These are phyloP conservation scores for Boletus rubroflammeus DNA, from an alignment of 768 basidiomycete species.

Conservation along the genomic window DNA sequence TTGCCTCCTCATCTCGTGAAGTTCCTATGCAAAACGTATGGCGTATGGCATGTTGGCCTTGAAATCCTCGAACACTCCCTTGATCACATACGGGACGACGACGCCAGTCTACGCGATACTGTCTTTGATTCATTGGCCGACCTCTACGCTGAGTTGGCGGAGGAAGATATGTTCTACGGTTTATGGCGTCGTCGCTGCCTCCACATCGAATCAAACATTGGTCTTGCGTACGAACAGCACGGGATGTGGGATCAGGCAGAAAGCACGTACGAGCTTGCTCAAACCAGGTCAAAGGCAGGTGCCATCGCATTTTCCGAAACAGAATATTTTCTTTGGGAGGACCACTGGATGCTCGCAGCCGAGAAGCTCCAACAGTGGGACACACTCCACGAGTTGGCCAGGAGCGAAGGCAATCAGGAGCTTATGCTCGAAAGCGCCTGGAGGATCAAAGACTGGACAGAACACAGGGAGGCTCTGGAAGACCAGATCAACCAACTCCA, in stretches of 20 bases:
- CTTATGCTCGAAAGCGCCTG: slow-evolving; percentile 93
- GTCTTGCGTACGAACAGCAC: slow-evolving; percentile 88
- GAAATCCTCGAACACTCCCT: slow-evolving; percentile 83
- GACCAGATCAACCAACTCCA: slow-evolving; percentile 75
- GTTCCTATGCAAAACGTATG: slow-evolving; percentile 93
- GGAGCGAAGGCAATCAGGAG: slow-evolving; percentile 86
- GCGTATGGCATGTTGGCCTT: slow-evolving; percentile 89
- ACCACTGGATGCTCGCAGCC: slow-evolving; percentile 95
- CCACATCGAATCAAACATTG: slow-evolving; percentile 86
- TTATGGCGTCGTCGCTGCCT: slow-evolving; percentile 88
- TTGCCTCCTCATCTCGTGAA: slow-evolving; percentile 94
- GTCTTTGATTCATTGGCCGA: slow-evolving; percentile 90
- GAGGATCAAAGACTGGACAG: slow-evolving; percentile 90
- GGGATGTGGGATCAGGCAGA: slow-evolving; percentile 97
- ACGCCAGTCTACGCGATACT: slow-evolving; percentile 73
- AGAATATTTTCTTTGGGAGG: slow-evolving; percentile 98
- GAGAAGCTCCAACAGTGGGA: slow-evolving; percentile 99
- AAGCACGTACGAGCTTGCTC: slow-evolving; percentile 84
- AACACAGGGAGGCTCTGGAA: slow-evolving; percentile 72
- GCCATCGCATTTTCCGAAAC: slow-evolving; percentile 87
- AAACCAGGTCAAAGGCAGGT: slow-evolving; percentile 77
- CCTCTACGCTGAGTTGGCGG: slow-evolving; percentile 90
- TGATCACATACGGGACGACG: slow-evolving; percentile 76
- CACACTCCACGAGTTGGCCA: slow-evolving; percentile 84
- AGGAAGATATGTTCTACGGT: slow-evolving; percentile 97